These are phyloP conservation scores for Solanum paucissectum DNA, from an alignment of 257 asterid genomes.

Conservation along the genomic window DNA sequence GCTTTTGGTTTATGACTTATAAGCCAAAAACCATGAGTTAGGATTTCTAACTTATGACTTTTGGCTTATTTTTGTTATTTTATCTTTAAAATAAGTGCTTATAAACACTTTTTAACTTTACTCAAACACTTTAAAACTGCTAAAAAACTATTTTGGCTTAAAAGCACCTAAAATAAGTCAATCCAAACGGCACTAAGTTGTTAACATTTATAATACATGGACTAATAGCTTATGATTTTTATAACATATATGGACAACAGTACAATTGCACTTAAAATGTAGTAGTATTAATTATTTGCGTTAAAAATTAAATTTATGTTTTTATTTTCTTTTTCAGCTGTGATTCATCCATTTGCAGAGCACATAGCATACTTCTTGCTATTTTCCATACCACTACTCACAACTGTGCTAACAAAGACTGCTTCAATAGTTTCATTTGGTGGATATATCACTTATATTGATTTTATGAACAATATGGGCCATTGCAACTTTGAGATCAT, in stretches of 20 bases:
- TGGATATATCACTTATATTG: constrained; percentile 14
- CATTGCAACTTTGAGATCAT: constrained; percentile 24
- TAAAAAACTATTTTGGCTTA: too few species aligned
- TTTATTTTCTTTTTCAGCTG: constrained; percentile 5
- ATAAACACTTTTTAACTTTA: too few species aligned
- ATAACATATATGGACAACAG: background rate
- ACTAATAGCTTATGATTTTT: background rate
- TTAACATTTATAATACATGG: background rate
- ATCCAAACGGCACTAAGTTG: too few species aligned
- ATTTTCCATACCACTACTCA: constrained; percentile 12
- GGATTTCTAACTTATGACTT: too few species aligned
- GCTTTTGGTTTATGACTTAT: too few species aligned
- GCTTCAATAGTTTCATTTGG: background rate
- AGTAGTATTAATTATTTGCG: background rate
- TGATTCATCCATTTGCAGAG: constrained; percentile 28
- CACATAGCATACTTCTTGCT: constrained; percentile 14
- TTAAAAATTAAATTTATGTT: background rate
- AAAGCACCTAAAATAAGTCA: too few species aligned
- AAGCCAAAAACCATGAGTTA: too few species aligned
- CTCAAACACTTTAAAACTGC: too few species aligned
- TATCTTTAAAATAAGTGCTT: too few species aligned
- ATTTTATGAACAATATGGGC: constrained; percentile 25
- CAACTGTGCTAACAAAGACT: constrained; percentile 6
- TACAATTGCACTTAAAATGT: background rate
- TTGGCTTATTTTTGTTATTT: too few species aligned